These are phyloP conservation scores for Phytophthora ohioensis DNA, from an alignment of 352 stramenopile genomes.

Conservation along the genomic window DNA sequence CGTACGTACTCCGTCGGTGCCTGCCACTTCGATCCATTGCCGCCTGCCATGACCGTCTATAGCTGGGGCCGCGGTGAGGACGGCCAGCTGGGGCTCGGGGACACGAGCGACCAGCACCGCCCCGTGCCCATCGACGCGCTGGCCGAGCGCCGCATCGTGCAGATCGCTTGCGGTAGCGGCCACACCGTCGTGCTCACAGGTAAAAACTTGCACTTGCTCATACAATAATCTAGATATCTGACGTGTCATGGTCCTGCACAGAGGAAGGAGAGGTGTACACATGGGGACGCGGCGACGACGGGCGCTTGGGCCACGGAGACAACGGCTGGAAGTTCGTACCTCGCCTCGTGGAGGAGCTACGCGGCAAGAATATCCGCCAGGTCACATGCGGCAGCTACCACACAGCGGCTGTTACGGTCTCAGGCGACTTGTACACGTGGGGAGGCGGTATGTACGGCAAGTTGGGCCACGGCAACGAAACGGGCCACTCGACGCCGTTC, in stretches of 20 bases:
- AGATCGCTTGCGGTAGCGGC: constrained; percentile 90
- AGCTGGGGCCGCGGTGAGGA: constrained; percentile 91
- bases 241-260: constrained; percentile 4
- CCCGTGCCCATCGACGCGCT: constrained; percentile 87
- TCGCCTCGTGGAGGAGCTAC: constrained; percentile 91
- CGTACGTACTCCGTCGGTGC: background rate
- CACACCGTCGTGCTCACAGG: constrained; percentile 91
- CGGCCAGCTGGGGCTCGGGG: constrained; percentile 84
- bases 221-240: constrained; percentile 10
- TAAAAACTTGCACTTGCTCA: constrained; percentile 12
- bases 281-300: constrained; percentile 91
- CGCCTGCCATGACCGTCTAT: constrained; percentile 67
- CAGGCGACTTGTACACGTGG: constrained; percentile 95
- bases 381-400: constrained; percentile 97
- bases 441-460: constrained; percentile 97
- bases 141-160: constrained; percentile 82
- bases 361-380: constrained; percentile 91
- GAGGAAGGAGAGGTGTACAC: constrained; percentile 91
- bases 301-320: constrained; percentile 91
- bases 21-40: background rate
- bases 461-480: constrained; percentile 93
- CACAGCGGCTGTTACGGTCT: constrained; percentile 94
- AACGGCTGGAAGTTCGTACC: constrained; percentile 99
- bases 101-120: constrained; percentile 89
- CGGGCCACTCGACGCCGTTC: constrained; percentile 93